Conservation (phyloP, 306 rosid genomes). For the Lagenaria siceraria region DNA sequence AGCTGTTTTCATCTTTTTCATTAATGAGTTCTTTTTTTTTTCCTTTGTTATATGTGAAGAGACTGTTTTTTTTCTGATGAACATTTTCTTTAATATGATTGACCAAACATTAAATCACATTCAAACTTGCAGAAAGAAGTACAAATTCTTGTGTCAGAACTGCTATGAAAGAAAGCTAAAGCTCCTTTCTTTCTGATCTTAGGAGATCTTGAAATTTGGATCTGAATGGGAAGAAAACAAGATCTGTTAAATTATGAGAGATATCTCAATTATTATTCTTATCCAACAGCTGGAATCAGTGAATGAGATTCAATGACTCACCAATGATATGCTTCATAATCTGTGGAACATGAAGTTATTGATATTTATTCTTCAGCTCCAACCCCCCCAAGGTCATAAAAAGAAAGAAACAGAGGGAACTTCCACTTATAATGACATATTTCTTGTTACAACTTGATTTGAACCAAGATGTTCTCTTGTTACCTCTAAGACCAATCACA, state of each 20-base stretch:
- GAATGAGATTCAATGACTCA: slow-evolving; percentile 5
- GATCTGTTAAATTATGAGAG: background rate
- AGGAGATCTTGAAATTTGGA: background rate
- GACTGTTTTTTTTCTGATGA: background rate
- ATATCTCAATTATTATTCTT: slow-evolving; percentile 2
- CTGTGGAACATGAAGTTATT: background rate
- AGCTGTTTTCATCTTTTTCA: background rate
- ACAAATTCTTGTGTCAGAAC: background rate
- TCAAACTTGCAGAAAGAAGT: background rate
- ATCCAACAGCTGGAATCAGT: slow-evolving; percentile 9
- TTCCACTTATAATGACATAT: background rate
- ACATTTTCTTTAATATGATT: background rate
- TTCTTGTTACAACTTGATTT: no score
- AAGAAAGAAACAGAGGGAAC: background rate
- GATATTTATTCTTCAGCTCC: background rate
- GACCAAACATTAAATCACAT: background rate
- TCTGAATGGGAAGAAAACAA: background rate
- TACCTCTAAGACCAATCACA: no score
- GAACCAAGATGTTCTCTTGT: no score
- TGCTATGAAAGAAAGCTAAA: background rate
- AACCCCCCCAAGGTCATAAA: background rate
- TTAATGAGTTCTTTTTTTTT: background rate
- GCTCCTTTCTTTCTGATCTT: background rate
- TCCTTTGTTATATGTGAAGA: background rate
- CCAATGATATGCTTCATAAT: background rate